These are phyloP conservation scores for Pilobolus umbonatus DNA, from an alignment of 192 early-diverging fungal genomes.

Conservation along the genomic window DNA sequence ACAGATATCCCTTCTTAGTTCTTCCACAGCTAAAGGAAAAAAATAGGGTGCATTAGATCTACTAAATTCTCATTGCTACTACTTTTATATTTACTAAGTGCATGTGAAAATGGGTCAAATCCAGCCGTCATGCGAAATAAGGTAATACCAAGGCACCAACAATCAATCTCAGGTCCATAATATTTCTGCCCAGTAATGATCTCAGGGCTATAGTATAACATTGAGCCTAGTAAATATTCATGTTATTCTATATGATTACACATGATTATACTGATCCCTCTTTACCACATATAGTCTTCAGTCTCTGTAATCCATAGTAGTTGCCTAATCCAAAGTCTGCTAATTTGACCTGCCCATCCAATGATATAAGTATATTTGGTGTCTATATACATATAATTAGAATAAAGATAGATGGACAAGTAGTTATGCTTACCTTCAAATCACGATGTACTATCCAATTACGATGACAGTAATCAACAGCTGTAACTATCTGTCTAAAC, in stretches of 20 bases:
- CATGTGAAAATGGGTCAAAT: conserved; percentile 47
- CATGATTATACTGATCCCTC: neutral
- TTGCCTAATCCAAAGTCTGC: conserved; percentile 94
- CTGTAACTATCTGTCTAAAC: conserved; percentile 79
- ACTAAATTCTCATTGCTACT: neutral
- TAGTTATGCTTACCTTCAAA: conserved; percentile 68
- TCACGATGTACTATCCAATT: conserved; percentile 80
- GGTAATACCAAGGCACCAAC: conserved; percentile 91
- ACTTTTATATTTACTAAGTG: conserved; percentile 25
- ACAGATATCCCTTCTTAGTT: conserved; percentile 45
- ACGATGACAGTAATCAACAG: conserved; percentile 69
- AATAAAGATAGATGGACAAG: neutral
- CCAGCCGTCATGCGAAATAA: conserved; percentile 77
- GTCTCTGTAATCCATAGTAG: conserved; percentile 60
- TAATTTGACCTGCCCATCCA: conserved; percentile 67
- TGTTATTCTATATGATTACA: neutral
- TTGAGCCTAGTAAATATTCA: conserved; percentile 57
- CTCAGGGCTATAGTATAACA: conserved; percentile 87
- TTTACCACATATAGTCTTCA: conserved; percentile 85
- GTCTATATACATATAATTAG: conserved; percentile 26
- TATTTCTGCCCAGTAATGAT: conserved; percentile 90
- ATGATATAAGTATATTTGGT: conserved; percentile 80
- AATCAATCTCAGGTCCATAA: conserved; percentile 90
- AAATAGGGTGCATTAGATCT: neutral
- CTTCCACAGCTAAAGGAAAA: conserved; percentile 37